Evolutionary conservation across 495 filamentous ascomycete species (phyloP).

Genomic region (Pyrenula aspistea): DNA sequence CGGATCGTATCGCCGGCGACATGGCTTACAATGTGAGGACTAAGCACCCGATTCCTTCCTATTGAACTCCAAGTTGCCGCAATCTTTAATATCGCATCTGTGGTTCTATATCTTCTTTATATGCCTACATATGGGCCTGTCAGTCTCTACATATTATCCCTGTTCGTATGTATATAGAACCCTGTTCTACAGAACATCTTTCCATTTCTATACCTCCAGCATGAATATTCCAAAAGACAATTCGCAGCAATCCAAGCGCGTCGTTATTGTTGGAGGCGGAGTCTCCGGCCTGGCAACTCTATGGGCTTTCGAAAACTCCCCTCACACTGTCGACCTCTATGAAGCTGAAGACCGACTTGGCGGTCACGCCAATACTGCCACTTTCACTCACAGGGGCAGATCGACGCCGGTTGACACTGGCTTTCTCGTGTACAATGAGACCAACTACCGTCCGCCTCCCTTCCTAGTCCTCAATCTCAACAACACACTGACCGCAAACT

Average conservation of each 20-base stretch:
- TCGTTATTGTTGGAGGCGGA: constrained; percentile 70
- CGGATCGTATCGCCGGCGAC: no score
- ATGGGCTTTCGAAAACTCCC: constrained; percentile 61
- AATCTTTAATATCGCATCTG: no score
- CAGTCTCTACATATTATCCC: no score
- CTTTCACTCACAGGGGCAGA: constrained; percentile 26
- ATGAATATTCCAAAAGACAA: no score
- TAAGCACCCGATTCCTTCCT: no score
- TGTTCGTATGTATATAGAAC: no score
- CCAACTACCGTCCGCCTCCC: constrained; percentile 55
- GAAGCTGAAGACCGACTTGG: constrained; percentile 47
- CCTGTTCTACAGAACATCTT: no score
- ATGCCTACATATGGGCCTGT: no score
- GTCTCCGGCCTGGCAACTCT: constrained; percentile 60
- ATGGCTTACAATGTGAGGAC: no score
- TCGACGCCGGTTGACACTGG: constrained; percentile 57
- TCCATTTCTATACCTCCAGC: no score
- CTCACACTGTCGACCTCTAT: constrained; percentile 67
- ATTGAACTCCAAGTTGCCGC: no score
- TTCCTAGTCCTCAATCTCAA: not conserved
- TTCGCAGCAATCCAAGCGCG: constrained; percentile 39
- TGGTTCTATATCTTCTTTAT: no score
- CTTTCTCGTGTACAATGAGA: constrained; percentile 65
- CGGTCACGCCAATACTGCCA: not conserved
- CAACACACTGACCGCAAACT: not conserved